These are phyloP conservation scores for Lactifluus volemus DNA, from an alignment of 768 basidiomycete species.

Conservation along the genomic window DNA sequence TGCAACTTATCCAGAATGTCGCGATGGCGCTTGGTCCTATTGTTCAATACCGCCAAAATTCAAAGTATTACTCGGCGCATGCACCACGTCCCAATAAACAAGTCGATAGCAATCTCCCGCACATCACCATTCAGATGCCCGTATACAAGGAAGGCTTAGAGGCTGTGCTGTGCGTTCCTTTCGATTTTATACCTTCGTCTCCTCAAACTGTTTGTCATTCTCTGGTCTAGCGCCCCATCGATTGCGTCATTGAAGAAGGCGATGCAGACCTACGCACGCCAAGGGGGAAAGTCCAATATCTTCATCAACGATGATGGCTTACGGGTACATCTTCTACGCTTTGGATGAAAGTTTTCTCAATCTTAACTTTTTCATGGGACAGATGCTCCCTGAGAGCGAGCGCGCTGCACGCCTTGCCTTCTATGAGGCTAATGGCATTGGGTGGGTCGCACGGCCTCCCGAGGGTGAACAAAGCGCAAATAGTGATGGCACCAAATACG, in stretches of 20 bases:
- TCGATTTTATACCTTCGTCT: background rate
- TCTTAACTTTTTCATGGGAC: background rate
- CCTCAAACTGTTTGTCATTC: background rate
- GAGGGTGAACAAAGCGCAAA: slow-evolving; percentile 31
- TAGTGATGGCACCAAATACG: slow-evolving; percentile 32
- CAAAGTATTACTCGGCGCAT: slow-evolving; percentile 43
- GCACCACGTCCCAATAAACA: slow-evolving; percentile 35
- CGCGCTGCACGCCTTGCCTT: slow-evolving; percentile 40
- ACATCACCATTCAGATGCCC: slow-evolving; percentile 48
- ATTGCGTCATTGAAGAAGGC: slow-evolving; percentile 50
- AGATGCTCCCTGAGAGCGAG: slow-evolving; percentile 35
- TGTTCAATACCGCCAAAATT: slow-evolving; percentile 43
- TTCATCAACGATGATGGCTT: slow-evolving; percentile 58
- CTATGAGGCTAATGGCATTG: slow-evolving; percentile 50
- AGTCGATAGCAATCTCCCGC: slow-evolving; percentile 38
- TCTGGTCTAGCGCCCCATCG: slow-evolving; percentile 31
- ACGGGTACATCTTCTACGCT: slow-evolving; percentile 27
- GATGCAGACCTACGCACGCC: slow-evolving; percentile 55
- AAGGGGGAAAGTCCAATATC: slow-evolving; percentile 52
- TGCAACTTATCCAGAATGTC: slow-evolving; percentile 35
- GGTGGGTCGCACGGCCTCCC: slow-evolving; percentile 50
- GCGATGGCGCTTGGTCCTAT: slow-evolving; percentile 43
- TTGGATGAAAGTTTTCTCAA: background rate
- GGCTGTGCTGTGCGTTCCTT: slow-evolving; percentile 36
- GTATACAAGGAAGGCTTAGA: slow-evolving; percentile 51